Conservation (phyloP, 192 early-diverging fungal species). For the Entomortierella parvispora region DNA sequence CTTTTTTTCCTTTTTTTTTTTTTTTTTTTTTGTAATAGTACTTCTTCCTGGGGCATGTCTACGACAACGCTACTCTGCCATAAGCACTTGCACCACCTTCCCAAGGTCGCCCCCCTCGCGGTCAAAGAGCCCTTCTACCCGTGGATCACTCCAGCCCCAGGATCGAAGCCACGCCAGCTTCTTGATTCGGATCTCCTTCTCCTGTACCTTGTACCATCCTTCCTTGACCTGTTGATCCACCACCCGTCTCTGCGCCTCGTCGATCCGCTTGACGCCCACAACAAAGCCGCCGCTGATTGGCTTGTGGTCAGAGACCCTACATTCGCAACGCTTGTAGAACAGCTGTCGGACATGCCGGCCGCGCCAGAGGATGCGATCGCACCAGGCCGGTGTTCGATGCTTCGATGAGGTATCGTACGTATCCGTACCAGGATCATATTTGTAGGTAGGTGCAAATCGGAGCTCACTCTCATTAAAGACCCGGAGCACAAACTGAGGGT, state of each 20-base stretch:
- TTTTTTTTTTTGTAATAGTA: neutral
- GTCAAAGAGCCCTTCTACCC: conserved; percentile 37
- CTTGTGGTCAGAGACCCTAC: conserved; percentile 84
- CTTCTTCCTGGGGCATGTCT: too few relatives aligned
- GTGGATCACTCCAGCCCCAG: conserved; percentile 45
- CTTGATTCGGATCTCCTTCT: conserved; percentile 48
- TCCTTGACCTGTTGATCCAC: conserved; percentile 60
- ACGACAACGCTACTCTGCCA: conserved; percentile 9
- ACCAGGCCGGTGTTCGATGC: conserved; percentile 93
- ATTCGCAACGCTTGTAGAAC: conserved; percentile 75
- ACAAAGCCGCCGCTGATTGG: conserved; percentile 81
- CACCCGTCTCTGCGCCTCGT: conserved; percentile 57
- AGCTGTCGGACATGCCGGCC: conserved; percentile 54
- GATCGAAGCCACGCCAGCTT: conserved; percentile 49
- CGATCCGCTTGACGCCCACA: conserved; percentile 68
- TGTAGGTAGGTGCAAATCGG: conserved; percentile 95
- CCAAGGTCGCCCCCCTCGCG: conserved; percentile 36
- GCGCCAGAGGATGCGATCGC: conserved; percentile 88
- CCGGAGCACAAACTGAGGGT: conserved; percentile 80
- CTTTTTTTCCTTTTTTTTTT: neutral
- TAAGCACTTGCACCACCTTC: conserved; percentile 29
- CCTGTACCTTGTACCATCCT: conserved; percentile 55
- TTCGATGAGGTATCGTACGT: conserved; percentile 95
- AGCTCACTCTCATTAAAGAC: conserved; percentile 82
- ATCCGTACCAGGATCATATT: conserved; percentile 89